phyloP scores from a whole-genome alignment of 1,284 basidiomycete genomes.

The Malassezia restricta region DNA sequence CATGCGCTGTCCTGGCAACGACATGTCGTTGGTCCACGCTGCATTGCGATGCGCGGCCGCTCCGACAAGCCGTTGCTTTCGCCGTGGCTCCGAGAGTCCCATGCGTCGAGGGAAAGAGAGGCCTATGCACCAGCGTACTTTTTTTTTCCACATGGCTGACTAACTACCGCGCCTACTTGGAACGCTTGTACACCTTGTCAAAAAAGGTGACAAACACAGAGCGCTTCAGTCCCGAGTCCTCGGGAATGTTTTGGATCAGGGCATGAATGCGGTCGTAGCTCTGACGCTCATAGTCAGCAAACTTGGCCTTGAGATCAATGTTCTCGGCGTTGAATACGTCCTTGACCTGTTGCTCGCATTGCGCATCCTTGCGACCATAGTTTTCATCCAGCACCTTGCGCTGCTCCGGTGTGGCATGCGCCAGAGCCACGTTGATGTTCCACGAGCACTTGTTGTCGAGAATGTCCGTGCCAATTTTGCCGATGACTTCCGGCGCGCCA shows the following conservation, averaged over 20 bases:
- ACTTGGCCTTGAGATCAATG: conserved; percentile 54
- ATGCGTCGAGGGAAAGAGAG: conserved; percentile 13
- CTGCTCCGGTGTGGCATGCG: conserved; percentile 56
- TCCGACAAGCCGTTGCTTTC: conserved; percentile 40
- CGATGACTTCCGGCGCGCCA: conserved; percentile 77
- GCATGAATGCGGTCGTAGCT: conserved; percentile 52
- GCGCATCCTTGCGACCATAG: conserved; percentile 71
- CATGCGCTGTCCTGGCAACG: conserved; percentile 42
- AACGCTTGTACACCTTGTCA: conserved; percentile 70
- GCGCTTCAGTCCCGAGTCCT: conserved; percentile 55
- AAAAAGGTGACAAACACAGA: conserved; percentile 75
- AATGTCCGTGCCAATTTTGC: conserved; percentile 94
- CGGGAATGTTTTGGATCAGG: conserved; percentile 37
- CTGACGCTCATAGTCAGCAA: conserved; percentile 65
- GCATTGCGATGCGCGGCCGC: conserved; percentile 32
- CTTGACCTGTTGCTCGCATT: conserved; percentile 62
- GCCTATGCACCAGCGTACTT: not conserved
- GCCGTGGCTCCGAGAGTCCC: conserved; percentile 37
- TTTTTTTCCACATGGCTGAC: not conserved
- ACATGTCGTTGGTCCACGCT: conserved; percentile 36
- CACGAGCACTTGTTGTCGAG: conserved; percentile 98
- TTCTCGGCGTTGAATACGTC: conserved; percentile 63
- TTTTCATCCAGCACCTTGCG: conserved; percentile 56
- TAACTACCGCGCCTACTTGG: conserved; percentile 30
- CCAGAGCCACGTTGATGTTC: conserved; percentile 82